A percentile compares a stretch with the other conserved stretches of the same genome.
These are phyloP conservation scores for Thecaphora frezii DNA, from an alignment of 1,284 basidiomycete genomes.

Conservation along the genomic window DNA sequence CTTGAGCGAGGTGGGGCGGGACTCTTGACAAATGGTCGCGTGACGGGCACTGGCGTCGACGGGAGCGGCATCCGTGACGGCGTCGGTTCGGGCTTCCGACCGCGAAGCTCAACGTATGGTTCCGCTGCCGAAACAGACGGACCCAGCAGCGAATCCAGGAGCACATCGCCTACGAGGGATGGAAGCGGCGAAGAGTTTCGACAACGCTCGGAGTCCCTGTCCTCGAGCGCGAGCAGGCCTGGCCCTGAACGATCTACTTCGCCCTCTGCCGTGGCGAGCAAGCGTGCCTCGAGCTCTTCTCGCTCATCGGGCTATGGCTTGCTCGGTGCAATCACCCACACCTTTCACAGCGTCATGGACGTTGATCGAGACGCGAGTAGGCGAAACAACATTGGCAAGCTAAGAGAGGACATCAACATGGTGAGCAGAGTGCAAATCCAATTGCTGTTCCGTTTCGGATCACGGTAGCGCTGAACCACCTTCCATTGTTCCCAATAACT, in stretches of 20 bases:
- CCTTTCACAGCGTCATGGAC: constrained; percentile 96
- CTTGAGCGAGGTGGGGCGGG: constrained; percentile 62
- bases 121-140: constrained; percentile 12
- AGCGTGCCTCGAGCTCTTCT: constrained; percentile 17
- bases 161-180: neutral
- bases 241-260: constrained; percentile 9
- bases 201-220: neutral
- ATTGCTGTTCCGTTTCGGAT: neutral
- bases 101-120: constrained; percentile 18
- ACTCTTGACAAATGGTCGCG: constrained; percentile 14
- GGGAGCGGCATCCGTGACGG: constrained; percentile 36
- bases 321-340: constrained; percentile 88
- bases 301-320: constrained; percentile 65
- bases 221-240: neutral
- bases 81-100: constrained; percentile 26
- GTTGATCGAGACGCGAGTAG: constrained; percentile 94
- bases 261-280: constrained; percentile 20
- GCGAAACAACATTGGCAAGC: constrained; percentile 87
- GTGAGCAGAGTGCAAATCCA: constrained; percentile 19
- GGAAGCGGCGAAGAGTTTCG: neutral
- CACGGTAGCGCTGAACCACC: neutral
- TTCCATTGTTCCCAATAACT: neutral
- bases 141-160: neutral
- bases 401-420: constrained; percentile 78
- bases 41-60: constrained; percentile 21